Conservation (phyloP, 306 rosid species). For the Prunus fruticosa region DNA sequence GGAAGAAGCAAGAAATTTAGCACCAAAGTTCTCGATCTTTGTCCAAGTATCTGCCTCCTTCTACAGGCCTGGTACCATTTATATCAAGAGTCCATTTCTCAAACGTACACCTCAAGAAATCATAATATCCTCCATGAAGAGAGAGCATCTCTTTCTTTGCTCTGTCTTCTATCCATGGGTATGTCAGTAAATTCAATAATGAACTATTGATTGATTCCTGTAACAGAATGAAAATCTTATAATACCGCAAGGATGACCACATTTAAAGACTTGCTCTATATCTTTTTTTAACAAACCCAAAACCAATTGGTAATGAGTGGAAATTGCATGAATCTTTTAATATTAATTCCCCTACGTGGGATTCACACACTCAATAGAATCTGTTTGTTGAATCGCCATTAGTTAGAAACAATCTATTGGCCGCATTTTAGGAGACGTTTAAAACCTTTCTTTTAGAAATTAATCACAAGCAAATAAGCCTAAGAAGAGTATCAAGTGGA, state of each 20-base stretch:
- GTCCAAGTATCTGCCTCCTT: conserved; percentile 20
- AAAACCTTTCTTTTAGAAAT: too few relatives aligned
- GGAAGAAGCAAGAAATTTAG: conserved; percentile 27
- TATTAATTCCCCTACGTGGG: too few relatives aligned
- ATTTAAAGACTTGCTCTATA: background rate
- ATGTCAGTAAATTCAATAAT: conserved; percentile 67
- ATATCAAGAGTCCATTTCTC: conserved; percentile 89
- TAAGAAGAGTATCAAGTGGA: background rate
- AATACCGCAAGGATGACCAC: too few relatives aligned
- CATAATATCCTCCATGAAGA: conserved; percentile 78
- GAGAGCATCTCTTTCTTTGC: conserved; percentile 49
- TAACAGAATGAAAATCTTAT: conserved; percentile 10
- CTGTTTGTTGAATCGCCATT: background rate
- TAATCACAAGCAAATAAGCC: background rate
- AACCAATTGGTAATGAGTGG: too few relatives aligned
- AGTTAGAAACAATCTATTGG: background rate
- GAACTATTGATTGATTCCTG: conserved; percentile 84
- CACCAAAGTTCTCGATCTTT: conserved; percentile 59
- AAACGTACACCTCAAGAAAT: conserved; percentile 73
- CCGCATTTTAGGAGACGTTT: background rate
- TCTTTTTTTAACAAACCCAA: too few relatives aligned
- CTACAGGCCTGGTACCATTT: conserved; percentile 16
- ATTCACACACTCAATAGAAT: background rate
- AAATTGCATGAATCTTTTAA: too few relatives aligned
- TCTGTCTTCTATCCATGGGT: conserved; percentile 78